Conservation (phyloP, 2,329 filamentous ascomycete genomes). For the Hypoxylon sp. region DNA sequence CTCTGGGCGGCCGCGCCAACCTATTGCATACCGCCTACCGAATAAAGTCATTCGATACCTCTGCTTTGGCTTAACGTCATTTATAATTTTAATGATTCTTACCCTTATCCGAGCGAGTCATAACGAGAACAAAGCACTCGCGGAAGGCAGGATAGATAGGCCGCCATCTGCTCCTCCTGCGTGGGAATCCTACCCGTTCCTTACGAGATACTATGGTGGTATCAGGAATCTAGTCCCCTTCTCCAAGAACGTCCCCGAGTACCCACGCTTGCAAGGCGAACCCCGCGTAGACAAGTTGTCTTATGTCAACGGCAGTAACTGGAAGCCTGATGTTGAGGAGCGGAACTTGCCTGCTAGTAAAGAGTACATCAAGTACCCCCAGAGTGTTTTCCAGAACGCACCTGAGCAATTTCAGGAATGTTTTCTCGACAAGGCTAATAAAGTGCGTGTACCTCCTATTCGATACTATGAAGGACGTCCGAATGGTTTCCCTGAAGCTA, state of each 20-base stretch:
- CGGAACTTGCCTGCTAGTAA: slow-evolving; percentile 64
- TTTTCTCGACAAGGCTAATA: slow-evolving; percentile 79
- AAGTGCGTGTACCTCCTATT: slow-evolving; percentile 76
- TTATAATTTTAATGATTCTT: slow-evolving; percentile 82
- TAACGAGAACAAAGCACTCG: slow-evolving; percentile 75
- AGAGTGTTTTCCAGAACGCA: slow-evolving; percentile 55
- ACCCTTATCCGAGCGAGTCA: slow-evolving; percentile 81
- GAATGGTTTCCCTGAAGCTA: slow-evolving; percentile 85
- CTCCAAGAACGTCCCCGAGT: slow-evolving; percentile 81
- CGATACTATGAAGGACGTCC: slow-evolving; percentile 84
- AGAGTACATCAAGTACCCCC: slow-evolving; percentile 65
- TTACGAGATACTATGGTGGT: slow-evolving; percentile 92
- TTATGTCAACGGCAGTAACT: slow-evolving; percentile 55
- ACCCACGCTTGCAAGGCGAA: slow-evolving; percentile 77
- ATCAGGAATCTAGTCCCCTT: slow-evolving; percentile 78
- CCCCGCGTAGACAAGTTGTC: slow-evolving; percentile 60
- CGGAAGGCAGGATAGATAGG: slow-evolving; percentile 64
- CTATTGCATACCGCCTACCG: slow-evolving; percentile 74
- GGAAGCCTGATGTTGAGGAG: slow-evolving; percentile 50
- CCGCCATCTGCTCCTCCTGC: slow-evolving; percentile 73
- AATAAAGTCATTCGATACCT: slow-evolving; percentile 83
- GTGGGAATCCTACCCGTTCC: slow-evolving; percentile 89
- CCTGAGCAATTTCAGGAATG: slow-evolving; percentile 78
- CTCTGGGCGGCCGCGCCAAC: slow-evolving; percentile 54
- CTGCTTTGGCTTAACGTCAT: slow-evolving; percentile 77